These are phyloP conservation scores for Excoecaria cochinchinensis DNA, from an alignment of 345 rosid species.

Conservation along the genomic window DNA sequence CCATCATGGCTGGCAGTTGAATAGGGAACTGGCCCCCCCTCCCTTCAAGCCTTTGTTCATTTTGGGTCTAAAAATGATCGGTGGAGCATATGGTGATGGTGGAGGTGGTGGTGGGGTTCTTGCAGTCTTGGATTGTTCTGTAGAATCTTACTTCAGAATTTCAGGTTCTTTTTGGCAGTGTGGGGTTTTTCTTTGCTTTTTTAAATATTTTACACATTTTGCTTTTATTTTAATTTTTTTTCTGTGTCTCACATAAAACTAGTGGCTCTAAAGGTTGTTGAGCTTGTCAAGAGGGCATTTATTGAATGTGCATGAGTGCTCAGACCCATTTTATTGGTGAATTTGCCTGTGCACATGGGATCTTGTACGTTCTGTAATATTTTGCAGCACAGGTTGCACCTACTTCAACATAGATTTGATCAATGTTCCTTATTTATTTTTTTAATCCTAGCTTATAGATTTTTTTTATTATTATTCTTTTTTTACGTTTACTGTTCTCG, in stretches of 20 bases:
- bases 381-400: constrained; percentile 11
- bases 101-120: constrained; percentile 20
- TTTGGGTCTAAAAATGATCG: neutral
- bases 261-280: constrained; percentile 13
- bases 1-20: neutral
- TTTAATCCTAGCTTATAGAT: neutral
- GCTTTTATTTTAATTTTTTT: neutral
- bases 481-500: neutral
- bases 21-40: neutral
- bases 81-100: neutral
- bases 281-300: constrained; percentile 23
- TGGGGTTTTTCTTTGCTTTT: neutral
- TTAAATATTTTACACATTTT: neutral
- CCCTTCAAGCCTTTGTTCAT: neutral
- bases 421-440: neutral
- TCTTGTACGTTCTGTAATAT: constrained; percentile 18
- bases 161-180: constrained; percentile 17
- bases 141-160: constrained; percentile 12
- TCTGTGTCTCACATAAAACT: neutral
- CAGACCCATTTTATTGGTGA: neutral
- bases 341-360: constrained; percentile 31
- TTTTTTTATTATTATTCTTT: neutral
- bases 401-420: constrained; percentile 26
- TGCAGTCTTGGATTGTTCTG: constrained; percentile 16
- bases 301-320: constrained; percentile 14